Conservation (phyloP, 2,329 filamentous ascomycete genomes). For the Stemphylium vesicarium region DNA sequence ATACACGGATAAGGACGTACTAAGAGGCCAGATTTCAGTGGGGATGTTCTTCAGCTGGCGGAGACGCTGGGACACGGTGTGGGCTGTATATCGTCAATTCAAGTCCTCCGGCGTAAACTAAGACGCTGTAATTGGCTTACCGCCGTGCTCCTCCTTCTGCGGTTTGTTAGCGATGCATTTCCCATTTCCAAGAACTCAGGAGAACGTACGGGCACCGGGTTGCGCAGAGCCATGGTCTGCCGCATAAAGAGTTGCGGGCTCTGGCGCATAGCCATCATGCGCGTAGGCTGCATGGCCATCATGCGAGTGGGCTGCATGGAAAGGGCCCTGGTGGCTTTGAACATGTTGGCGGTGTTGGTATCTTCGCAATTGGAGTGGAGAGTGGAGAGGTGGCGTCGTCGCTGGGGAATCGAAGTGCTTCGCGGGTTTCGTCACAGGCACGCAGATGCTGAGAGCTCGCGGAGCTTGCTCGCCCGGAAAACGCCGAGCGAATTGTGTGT, state of each 20-base stretch:
- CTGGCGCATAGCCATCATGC: conserved; percentile 48
- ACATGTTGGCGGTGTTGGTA: conserved; percentile 30
- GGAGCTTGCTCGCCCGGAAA: conserved; percentile 35
- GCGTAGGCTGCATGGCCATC: conserved; percentile 50
- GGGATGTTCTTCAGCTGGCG: conserved; percentile 89
- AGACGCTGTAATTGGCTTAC: conserved; percentile 53
- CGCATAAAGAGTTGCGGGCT: conserved; percentile 46
- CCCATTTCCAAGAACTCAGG: not conserved
- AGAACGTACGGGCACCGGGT: conserved; percentile 73
- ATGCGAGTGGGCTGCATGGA: conserved; percentile 51
- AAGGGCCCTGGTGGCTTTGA: conserved; percentile 48
- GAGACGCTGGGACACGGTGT: conserved; percentile 95
- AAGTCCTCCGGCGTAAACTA: conserved; percentile 7
- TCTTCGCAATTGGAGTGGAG: conserved; percentile 29
- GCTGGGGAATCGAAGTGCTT: conserved; percentile 26
- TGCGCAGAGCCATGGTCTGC: conserved; percentile 58
- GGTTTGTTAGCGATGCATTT: conserved; percentile 48
- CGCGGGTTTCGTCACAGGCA: conserved; percentile 41
- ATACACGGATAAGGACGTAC: conserved; percentile 60
- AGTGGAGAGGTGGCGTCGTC: conserved; percentile 30
- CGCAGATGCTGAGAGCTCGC: conserved; percentile 27
- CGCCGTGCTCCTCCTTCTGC: conserved; percentile 69
- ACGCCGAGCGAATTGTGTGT: conserved; percentile 43
- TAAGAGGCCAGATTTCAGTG: conserved; percentile 91
- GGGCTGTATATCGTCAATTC: conserved; percentile 64